Conservation (phyloP, 2,329 filamentous ascomycete genomes). For the Arthrobotrys iridis region DNA sequence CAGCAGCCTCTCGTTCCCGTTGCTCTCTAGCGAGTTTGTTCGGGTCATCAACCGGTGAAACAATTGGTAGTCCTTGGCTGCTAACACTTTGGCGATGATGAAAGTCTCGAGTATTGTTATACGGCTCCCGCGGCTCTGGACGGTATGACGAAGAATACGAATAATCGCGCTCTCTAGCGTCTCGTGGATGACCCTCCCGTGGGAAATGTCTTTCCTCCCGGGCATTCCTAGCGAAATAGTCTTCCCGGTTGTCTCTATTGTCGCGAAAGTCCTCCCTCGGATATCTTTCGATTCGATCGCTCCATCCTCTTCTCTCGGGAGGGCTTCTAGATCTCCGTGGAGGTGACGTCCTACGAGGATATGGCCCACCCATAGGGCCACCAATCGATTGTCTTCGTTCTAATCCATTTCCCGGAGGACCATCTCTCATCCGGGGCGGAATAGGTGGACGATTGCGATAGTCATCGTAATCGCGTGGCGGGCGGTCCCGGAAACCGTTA, state of each 20-base stretch:
- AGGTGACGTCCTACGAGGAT: slow-evolving; percentile 38
- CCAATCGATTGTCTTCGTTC: slow-evolving; percentile 43
- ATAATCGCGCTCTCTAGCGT: slow-evolving; percentile 38
- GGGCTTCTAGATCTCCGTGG: slow-evolving; percentile 48
- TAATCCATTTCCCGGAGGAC: slow-evolving; percentile 4
- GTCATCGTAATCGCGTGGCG: slow-evolving; percentile 42
- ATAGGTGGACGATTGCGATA: slow-evolving; percentile 29
- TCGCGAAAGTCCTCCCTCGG: slow-evolving; percentile 38
- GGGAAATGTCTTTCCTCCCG: slow-evolving; percentile 43
- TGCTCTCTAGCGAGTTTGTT: slow-evolving; percentile 50
- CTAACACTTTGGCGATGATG: slow-evolving; percentile 45
- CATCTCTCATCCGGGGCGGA: slow-evolving; percentile 24
- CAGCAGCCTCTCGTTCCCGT: slow-evolving; percentile 51
- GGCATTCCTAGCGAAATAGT: slow-evolving; percentile 24
- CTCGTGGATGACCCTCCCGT: slow-evolving; percentile 37
- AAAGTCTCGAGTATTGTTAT: slow-evolving; percentile 36
- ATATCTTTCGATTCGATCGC: slow-evolving; percentile 40
- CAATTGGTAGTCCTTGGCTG: slow-evolving; percentile 36
- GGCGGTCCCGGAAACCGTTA: slow-evolving; percentile 39
- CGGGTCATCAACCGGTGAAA: slow-evolving; percentile 48
- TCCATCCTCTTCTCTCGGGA: slow-evolving; percentile 43
- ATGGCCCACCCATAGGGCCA: slow-evolving; percentile 39
- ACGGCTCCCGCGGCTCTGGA: slow-evolving; percentile 36
- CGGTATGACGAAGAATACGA: slow-evolving; percentile 47
- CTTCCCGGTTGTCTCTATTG: slow-evolving; percentile 25